Evolutionary conservation across 2,329 filamentous ascomycete genomes (phyloP).

Genomic region (Rugonectria rugulosa): DNA sequence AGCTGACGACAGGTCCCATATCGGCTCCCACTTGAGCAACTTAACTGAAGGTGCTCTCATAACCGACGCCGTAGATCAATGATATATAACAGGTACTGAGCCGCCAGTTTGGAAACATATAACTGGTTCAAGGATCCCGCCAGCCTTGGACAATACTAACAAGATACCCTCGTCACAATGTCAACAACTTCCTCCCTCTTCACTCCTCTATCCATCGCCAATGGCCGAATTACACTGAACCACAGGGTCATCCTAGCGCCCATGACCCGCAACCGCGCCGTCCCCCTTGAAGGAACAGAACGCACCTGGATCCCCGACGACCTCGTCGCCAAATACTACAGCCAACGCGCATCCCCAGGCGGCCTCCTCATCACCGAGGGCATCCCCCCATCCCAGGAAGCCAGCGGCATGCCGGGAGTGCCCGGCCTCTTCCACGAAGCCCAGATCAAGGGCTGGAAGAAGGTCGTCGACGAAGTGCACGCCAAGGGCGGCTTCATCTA

Average conservation of each 20-base stretch:
- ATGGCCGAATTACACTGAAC: slow-evolving; percentile 5
- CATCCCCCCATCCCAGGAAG: slow-evolving; percentile 1
- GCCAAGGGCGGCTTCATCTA: slow-evolving; percentile 2
- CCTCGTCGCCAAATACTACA: neutral
- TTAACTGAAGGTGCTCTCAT: neutral
- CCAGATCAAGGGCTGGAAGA: neutral
- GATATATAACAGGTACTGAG: neutral
- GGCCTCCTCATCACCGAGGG: slow-evolving; percentile 9
- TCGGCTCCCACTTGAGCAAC: neutral
- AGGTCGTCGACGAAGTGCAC: neutral
- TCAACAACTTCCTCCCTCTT: neutral
- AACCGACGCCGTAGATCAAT: neutral
- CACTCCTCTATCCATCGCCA: neutral
- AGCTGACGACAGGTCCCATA: neutral
- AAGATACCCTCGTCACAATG: neutral
- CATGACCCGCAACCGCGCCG: slow-evolving; percentile 5
- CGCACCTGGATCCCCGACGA: neutral
- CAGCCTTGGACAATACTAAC: neutral
- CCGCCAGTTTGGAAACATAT: neutral
- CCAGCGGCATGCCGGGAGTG: slow-evolving; percentile 3
- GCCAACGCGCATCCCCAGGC: slow-evolving; percentile 3
- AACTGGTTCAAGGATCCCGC: neutral
- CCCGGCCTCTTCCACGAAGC: slow-evolving; percentile 1
- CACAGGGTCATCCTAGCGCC: slow-evolving; percentile 4
- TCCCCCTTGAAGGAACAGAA: neutral